These are phyloP conservation scores for Nigrospora sphaerica DNA, from an alignment of 2,329 filamentous ascomycete genomes.

Conservation along the genomic window DNA sequence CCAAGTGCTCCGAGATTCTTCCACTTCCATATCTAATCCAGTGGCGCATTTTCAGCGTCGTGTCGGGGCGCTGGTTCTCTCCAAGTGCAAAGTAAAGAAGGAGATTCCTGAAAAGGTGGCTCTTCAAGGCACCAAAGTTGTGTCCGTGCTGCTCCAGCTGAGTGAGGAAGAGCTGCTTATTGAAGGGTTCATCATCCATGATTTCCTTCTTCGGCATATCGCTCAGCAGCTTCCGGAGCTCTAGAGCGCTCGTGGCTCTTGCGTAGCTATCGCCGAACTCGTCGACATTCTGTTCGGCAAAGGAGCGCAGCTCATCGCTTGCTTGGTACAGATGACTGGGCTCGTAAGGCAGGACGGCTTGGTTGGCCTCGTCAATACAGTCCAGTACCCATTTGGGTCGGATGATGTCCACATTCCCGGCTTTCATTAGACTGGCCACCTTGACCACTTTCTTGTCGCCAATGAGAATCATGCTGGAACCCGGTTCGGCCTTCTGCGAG, in stretches of 20 bases:
- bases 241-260: conserved; percentile 57
- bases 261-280: conserved; percentile 77
- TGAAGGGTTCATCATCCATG: conserved; percentile 25
- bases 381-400: conserved; percentile 78
- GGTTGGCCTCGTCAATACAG: conserved; percentile 55
- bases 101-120: conserved; percentile 45
- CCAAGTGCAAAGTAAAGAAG: conserved; percentile 31
- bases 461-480: conserved; percentile 60
- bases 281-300: conserved; percentile 61
- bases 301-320: conserved; percentile 44
- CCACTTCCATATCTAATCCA: conserved; percentile 67
- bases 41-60: conserved; percentile 40
- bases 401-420: conserved; percentile 63
- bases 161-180: conserved; percentile 38
- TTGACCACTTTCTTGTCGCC: conserved; percentile 77
- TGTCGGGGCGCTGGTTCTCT: conserved; percentile 21
- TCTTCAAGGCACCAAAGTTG: conserved; percentile 40
- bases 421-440: conserved; percentile 75
- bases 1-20: conserved; percentile 38
- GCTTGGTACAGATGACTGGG: conserved; percentile 66
- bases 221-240: conserved; percentile 47
- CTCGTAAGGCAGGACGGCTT: conserved; percentile 57
- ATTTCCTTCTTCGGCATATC: conserved; percentile 44
- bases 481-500: conserved; percentile 63
- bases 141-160: conserved; percentile 51